Base-by-base conservation (phyloP, 345 rosid genomes). In the Angophora floribunda region DNA sequence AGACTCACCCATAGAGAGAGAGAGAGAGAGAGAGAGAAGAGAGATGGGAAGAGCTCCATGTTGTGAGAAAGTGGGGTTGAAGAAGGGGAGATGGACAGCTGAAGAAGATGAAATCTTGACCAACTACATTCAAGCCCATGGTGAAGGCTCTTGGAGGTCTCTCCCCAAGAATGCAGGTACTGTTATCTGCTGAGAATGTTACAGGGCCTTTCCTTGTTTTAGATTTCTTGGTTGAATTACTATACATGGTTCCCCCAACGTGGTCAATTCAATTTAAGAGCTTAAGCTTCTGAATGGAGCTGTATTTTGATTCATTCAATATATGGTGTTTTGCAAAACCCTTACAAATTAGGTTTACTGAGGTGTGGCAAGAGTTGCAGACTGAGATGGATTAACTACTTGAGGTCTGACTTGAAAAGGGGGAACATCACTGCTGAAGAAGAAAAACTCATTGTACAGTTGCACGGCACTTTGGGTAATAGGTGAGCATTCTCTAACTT, bases 341-440 rank as follows among this genome's bases (percentile, higher is more conserved):
- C 49, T 86, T 86, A 67, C 36, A 5, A 57, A 13, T 87, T 88
- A 95, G 99, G 98, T 53, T 90, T 96, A 87, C 88, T 95, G 87
- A 95, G 99, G 88, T 97, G 99, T 87, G 99, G 99, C 19, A 97
- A 97, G 94, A 97, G 99, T 59, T 97, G 99, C 88, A 94, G 99
- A 90, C 90, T 97, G 89, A 96, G 99, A 92, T 97, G 99, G 99
- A 95, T 95, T 55, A 97, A 97, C 88, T 96, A 97, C 90, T 90
- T 97, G 87, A 97, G 96, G 92, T 88, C 93, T 84, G 98, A 93
- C 85, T 86, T 97, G 91, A 97, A 95, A 92, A 95, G 97, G 94
- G 99, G 99, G 36, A 95, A 96, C 88, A 93, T 97, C 67, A 94
- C 97, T 32, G 24, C 95, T 45, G 93, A 94, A 63, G 99, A 97